A percentile compares a stretch with the other conserved stretches of the same genome.
Evolutionary conservation across 345 rosid species (phyloP).

Genomic region (Ricinus communis): DNA sequence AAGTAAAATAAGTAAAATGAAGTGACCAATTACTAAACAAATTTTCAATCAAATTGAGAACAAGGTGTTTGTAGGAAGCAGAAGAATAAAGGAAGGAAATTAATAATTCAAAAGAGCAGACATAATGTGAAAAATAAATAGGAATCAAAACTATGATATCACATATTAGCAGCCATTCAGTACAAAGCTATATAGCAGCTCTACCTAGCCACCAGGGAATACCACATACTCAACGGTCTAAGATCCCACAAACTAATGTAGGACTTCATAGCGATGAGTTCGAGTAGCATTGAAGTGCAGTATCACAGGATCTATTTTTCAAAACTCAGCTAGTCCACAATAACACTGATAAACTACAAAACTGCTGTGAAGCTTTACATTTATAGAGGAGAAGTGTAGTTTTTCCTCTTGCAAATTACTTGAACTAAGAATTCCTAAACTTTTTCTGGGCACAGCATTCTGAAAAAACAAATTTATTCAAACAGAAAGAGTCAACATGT

Average conservation of each 20-base stretch:
- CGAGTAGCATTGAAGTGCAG: not conserved
- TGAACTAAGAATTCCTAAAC: not conserved
- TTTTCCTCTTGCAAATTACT: not conserved
- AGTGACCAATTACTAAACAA: slow-evolving; percentile 9
- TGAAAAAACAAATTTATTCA: not conserved
- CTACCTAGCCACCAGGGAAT: not conserved
- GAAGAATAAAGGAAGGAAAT: not conserved
- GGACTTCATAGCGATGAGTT: not conserved
- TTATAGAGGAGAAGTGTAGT: not conserved
- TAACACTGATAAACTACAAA: not conserved
- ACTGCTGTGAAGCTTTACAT: not conserved
- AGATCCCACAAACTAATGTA: not conserved
- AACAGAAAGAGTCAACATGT: not conserved
- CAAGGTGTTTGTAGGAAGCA: slow-evolving; percentile 12
- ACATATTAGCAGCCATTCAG: not conserved
- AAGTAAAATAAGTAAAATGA: slow-evolving; percentile 23
- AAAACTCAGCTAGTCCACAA: not conserved
- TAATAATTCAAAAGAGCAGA: not conserved
- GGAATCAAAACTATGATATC: not conserved
- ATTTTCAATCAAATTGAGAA: slow-evolving; percentile 11
- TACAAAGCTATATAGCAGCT: slow-evolving; percentile 1
- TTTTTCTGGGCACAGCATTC: not conserved
- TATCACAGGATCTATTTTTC: not conserved
- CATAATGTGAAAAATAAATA: not conserved
- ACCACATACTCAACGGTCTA: not conserved